These are phyloP conservation scores for Teratosphaeria zuluensis DNA, from an alignment of 2,329 filamentous ascomycete genomes.

Conservation along the genomic window DNA sequence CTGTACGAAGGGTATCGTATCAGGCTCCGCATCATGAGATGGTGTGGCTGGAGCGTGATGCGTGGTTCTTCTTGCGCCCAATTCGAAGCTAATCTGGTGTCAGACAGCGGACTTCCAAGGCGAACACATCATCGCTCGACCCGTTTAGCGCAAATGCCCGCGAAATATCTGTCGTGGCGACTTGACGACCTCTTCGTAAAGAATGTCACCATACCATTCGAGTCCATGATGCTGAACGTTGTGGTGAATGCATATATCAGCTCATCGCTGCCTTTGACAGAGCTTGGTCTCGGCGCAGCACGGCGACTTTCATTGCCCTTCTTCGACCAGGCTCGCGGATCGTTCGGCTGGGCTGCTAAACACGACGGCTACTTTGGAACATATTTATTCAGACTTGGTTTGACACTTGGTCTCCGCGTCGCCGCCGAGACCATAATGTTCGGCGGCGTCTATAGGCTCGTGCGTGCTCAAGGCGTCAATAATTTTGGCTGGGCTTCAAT, in stretches of 20 bases:
- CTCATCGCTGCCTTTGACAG: conserved; percentile 6
- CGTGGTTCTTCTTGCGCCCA: background rate
- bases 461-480: conserved; percentile 9
- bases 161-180: conserved; percentile 10
- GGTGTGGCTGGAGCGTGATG: conserved; percentile 15
- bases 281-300: background rate
- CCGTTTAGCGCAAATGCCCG: conserved; percentile 14
- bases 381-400: conserved; percentile 7
- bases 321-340: background rate
- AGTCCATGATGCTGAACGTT: conserved; percentile 14
- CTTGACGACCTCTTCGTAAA: conserved; percentile 14
- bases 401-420: conserved; percentile 8
- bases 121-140: conserved; percentile 12
- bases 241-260: conserved; percentile 11
- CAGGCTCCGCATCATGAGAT: conserved; percentile 9
- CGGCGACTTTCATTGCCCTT: background rate
- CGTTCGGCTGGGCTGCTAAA: conserved; percentile 8
- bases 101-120: background rate
- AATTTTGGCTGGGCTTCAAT: conserved; percentile 13
- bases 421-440: conserved; percentile 12
- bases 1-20: conserved; percentile 12
- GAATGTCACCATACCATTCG: conserved; percentile 16
- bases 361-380: conserved; percentile 1
- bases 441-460: conserved; percentile 9
- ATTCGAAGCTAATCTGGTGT: background rate